A percentile compares a stretch with the other conserved stretches of the same genome.
Evolutionary conservation across 768 basidiomycete species (phyloP).

Genomic region (Lactarius hengduanensis): DNA sequence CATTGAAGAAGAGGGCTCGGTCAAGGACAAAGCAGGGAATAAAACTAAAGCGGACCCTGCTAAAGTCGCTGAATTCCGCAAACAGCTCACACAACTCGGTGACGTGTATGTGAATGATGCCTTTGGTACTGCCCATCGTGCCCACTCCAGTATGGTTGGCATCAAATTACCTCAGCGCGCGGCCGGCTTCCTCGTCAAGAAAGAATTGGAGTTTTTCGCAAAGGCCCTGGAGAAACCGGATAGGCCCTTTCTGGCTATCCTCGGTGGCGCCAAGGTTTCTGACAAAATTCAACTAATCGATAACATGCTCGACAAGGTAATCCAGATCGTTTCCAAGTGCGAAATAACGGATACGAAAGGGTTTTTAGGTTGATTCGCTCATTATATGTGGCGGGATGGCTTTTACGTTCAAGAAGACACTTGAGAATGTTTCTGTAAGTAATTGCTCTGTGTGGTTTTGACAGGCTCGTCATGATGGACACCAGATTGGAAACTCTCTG

Average conservation of each 20-base stretch:
- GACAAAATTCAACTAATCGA: conserved; percentile 99
- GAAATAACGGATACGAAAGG: conserved; percentile 11
- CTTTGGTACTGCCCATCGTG: conserved; percentile 97
- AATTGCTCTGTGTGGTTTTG: conserved; percentile 12
- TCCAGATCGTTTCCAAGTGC: conserved; percentile 14
- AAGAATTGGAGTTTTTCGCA: conserved; percentile 98
- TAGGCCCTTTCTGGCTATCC: conserved; percentile 94
- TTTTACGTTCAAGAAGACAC: conserved; percentile 97
- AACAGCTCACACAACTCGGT: conserved; percentile 85
- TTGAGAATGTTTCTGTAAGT: conserved; percentile 71
- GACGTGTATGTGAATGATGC: conserved; percentile 99
- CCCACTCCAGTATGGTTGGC: conserved; percentile 98
- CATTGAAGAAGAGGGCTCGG: conserved; percentile 95
- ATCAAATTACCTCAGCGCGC: conserved; percentile 90
- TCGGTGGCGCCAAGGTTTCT: conserved; percentile 97
- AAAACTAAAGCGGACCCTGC: conserved; percentile 92
- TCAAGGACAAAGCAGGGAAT: conserved; percentile 89
- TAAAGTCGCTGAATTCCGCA: conserved; percentile 79
- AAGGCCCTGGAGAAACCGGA: conserved; percentile 96
- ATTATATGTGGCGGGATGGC: conserved; percentile 99
- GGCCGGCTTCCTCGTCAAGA: conserved; percentile 95
- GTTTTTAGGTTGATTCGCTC: conserved; percentile 78
- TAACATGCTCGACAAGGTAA: conserved; percentile 96
- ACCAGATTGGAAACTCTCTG: conserved; percentile 89
- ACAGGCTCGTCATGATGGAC: conserved; percentile 2